A percentile compares a stretch with the other conserved stretches of the same genome.
phyloP scores from a whole-genome alignment of 345 rosid genomes.

The Murraya koenigii region DNA sequence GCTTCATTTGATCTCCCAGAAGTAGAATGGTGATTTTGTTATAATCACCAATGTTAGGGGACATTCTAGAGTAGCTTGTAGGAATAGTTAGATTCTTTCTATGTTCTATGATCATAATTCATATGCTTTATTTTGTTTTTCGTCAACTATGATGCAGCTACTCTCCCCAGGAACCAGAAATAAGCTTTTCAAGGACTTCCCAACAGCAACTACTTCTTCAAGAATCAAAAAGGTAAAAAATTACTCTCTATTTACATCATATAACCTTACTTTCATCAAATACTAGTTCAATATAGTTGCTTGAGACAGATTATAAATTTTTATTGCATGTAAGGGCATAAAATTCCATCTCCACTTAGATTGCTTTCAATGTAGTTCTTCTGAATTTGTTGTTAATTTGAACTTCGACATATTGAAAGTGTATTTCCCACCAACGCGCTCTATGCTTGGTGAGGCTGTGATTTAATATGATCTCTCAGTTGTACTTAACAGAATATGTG shows the following conservation, averaged over 20 bases:
- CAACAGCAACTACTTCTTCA: slow-evolving; percentile 52
- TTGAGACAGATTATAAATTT: background rate
- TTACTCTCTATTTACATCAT: background rate
- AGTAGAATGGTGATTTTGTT: background rate
- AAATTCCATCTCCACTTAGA: background rate
- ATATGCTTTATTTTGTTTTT: slow-evolving; percentile 11
- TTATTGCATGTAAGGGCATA: background rate
- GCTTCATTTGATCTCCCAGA: too few species aligned
- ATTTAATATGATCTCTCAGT: background rate
- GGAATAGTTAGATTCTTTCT: background rate
- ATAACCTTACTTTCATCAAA: background rate
- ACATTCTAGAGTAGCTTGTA: background rate
- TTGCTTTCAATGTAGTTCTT: background rate
- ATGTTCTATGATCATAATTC: slow-evolving; percentile 5
- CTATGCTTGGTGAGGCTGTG: background rate
- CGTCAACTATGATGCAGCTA: slow-evolving; percentile 35
- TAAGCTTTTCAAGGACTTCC: slow-evolving; percentile 35
- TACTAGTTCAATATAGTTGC: background rate
- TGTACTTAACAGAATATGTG: background rate
- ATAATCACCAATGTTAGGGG: background rate
- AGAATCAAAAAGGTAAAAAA: slow-evolving; percentile 55
- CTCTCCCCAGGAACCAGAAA: slow-evolving; percentile 50
- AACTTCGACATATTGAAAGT: background rate
- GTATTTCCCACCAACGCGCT: background rate
- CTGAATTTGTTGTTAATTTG: background rate